These are phyloP conservation scores for Trifolium repens DNA, from an alignment of 306 rosid genomes.

Conservation along the genomic window DNA sequence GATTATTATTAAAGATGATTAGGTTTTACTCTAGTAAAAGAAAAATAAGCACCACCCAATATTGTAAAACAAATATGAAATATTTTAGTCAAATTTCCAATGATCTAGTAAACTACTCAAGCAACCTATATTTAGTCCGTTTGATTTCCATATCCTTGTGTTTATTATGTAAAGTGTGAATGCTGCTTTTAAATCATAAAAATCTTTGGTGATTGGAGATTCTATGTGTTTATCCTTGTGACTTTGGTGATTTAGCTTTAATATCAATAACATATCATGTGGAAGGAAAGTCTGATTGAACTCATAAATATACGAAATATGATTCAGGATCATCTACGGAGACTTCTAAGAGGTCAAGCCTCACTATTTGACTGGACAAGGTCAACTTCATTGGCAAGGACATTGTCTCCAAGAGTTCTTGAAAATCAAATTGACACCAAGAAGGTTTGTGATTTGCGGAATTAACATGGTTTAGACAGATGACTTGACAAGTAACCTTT, in stretches of 20 bases:
- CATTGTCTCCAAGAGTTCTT: conserved; percentile 94
- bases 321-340: conserved; percentile 87
- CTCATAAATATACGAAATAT: conserved; percentile 17
- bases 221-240: background rate
- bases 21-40: conserved; percentile 9
- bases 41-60: conserved; percentile 5
- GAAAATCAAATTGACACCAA: conserved; percentile 98
- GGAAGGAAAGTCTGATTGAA: conserved; percentile 34
- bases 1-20: conserved; percentile 24
- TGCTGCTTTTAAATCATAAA: conserved; percentile 15
- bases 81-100: conserved; percentile 8
- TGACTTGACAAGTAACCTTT: conserved; percentile 28
- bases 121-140: background rate
- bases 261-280: conserved; percentile 22
- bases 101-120: conserved; percentile 34
- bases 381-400: conserved; percentile 90
- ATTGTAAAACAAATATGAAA: conserved; percentile 21
- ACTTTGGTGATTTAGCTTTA: conserved; percentile 33
- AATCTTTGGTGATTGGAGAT: conserved; percentile 10
- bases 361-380: conserved; percentile 96
- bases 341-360: conserved; percentile 98
- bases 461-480: conserved; percentile 37
- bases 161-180: background rate
- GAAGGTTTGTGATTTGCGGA: conserved; percentile 67
- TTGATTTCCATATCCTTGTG: conserved; percentile 25